Base-by-base conservation (phyloP, 257 asterid species). In the Cynanchum wilfordii region DNA sequence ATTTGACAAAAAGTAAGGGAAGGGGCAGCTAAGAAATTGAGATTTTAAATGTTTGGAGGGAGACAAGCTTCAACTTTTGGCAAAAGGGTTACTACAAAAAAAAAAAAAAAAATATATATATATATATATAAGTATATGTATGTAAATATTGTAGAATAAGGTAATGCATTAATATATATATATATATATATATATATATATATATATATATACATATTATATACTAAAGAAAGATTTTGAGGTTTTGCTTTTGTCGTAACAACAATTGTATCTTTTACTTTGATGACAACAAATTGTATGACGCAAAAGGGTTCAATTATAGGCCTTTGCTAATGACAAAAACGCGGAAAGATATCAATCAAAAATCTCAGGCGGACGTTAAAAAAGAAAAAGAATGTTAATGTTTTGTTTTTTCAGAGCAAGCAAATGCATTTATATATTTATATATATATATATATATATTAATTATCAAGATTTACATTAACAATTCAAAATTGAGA, bases 41-140 rank as follows among this genome's bases (percentile, higher is more conserved):
- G 51, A 30, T 75, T 33, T 50, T 40, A 40, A 59, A 67, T 58
- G 36, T 19, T 64, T 15, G 16, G 24, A 47, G 75, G 71, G 57
- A 51, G 81, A 80, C 78, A 76, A 80, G 70, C 76, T 76, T 72
- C 77, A 62, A 74, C 84, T 80, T 80, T 76, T 69, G 38, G 75
- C 44, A 69, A 76, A 69, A 69, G 73, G 66, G 54, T 10, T 42
- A 38, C 44, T 38, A 38, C n/a, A n/a, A n/a, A n/a, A n/a, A n/a
- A n/a, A n/a, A n/a, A n/a, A n/a, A n/a, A n/a, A n/a, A n/a, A n/a
- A n/a, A n/a, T n/a, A n/a, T n/a, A n/a, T 36, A 36, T 36, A 36
- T 36, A 36, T 36, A 36, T 38, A 38, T 38, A 38, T 38, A 38
- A 5, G 3, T 42, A 13, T 50, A 15, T 33, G 5, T 33, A 33